These are phyloP conservation scores for Cynara cardunculus DNA, from an alignment of 129 eudicot genomes.

Conservation along the genomic window DNA sequence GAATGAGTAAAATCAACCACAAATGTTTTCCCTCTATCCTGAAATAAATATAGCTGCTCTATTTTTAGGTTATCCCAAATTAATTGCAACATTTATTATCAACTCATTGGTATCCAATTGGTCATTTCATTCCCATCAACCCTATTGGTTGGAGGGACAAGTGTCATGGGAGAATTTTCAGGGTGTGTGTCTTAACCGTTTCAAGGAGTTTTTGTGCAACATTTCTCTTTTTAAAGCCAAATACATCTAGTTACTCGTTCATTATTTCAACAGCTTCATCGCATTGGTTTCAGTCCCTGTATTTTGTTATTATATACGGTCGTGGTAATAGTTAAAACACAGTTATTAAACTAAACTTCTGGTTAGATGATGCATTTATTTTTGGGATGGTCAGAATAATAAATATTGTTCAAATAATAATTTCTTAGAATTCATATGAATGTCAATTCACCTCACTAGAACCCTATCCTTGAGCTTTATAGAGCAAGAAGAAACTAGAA, in stretches of 20 bases:
- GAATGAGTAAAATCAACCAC: neutral
- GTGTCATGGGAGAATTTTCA: neutral
- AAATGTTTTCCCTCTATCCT: neutral
- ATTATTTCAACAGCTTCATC: neutral
- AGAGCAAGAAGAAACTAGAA: neutral
- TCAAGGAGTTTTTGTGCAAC: neutral
- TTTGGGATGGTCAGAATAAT: neutral
- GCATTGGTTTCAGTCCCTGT: neutral
- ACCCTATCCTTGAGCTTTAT: neutral
- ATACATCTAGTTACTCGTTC: neutral
- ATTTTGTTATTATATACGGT: neutral
- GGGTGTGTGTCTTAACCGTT: neutral
- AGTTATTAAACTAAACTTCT: neutral
- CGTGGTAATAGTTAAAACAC: neutral
- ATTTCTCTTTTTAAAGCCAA: neutral
- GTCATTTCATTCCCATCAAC: neutral
- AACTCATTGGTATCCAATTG: neutral
- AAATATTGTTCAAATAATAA: neutral
- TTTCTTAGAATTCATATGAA: neutral
- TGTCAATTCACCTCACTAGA: neutral
- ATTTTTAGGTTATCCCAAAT: neutral
- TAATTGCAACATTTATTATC: neutral
- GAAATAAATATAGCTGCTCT: neutral
- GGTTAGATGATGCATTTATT: neutral
- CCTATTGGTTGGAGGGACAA: neutral